Evolutionary conservation across 352 stramenopile genomes (phyloP).

Genomic region (Blastocystis sp.): DNA sequence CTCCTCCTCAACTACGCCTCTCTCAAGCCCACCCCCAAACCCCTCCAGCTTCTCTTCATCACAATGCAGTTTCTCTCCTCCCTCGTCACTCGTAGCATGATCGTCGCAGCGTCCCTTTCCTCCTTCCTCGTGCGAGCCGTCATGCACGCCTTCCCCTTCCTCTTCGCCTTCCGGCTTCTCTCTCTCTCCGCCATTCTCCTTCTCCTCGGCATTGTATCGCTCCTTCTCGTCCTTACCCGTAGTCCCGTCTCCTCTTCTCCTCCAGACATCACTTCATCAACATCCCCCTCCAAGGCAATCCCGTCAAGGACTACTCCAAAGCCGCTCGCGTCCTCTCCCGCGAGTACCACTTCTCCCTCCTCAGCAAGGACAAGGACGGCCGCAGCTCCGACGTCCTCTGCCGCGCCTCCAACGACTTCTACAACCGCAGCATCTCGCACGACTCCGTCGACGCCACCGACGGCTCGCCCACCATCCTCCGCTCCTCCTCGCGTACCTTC

Average conservation of each 20-base stretch:
- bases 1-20: conserved; percentile 48
- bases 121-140: conserved; percentile 25
- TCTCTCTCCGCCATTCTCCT: conserved; percentile 16
- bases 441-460: conserved; percentile 28
- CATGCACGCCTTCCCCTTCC: conserved; percentile 13
- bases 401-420: conserved; percentile 24
- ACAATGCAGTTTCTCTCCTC: neutral
- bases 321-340: conserved; percentile 43
- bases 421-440: conserved; percentile 28
- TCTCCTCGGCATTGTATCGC: neutral
- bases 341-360: conserved; percentile 44
- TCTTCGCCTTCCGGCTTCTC: conserved; percentile 20
- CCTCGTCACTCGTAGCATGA: neutral
- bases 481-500: neutral
- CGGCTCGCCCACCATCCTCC: conserved; percentile 41
- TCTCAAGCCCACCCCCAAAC: neutral
- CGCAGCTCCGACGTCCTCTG: conserved; percentile 3
- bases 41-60: neutral
- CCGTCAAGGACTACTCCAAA: conserved; percentile 46
- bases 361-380: neutral
- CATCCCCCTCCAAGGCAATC: conserved; percentile 60
- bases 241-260: conserved; percentile 8
- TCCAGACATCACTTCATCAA: conserved; percentile 65
- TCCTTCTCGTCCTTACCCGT: neutral
- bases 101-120: neutral